Conservation (phyloP, 371 early-diverging fungal species). For the Mucor piriformis region DNA sequence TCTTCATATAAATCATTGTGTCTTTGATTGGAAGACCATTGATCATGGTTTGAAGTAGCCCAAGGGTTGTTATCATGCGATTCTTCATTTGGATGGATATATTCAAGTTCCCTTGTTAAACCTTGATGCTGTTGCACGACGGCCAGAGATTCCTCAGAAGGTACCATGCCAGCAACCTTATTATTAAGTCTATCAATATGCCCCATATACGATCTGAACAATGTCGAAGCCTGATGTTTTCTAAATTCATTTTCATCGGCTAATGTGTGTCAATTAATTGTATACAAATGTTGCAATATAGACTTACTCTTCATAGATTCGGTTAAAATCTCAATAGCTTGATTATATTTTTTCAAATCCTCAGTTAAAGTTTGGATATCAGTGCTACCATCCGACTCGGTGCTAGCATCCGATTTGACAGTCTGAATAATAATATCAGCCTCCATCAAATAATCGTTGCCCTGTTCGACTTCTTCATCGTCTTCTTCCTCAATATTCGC, state of each 20-base stretch:
- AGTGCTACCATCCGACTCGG: conserved; percentile 6
- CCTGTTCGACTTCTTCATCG: not conserved
- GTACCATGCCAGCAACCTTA: not conserved
- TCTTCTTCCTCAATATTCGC: conserved; percentile 13
- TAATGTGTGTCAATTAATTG: not conserved
- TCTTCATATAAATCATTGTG: not conserved
- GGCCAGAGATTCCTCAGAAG: conserved; percentile 18
- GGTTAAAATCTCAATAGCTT: conserved; percentile 4
- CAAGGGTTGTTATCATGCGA: conserved; percentile 1
- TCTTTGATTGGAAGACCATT: not conserved
- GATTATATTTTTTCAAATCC: conserved; percentile 9
- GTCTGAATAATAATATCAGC: conserved; percentile 32
- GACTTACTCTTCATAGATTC: conserved; percentile 2
- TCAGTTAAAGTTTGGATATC: not conserved
- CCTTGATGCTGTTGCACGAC: conserved; percentile 5
- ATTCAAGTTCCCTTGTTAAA: not conserved
- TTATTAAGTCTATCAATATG: conserved; percentile 19
- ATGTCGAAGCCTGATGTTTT: conserved; percentile 21
- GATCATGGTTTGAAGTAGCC: conserved; percentile 19
- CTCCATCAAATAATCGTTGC: conserved; percentile 19
- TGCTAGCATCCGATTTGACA: conserved; percentile 13
- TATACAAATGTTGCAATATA: not conserved
- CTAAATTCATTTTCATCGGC: conserved; percentile 27
- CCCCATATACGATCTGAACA: conserved; percentile 17
- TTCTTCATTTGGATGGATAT: not conserved